A percentile compares a stretch with the other conserved stretches of the same genome.
Evolutionary conservation across 371 early-diverging fungal species (phyloP).

Genomic region (Mortierella sp.): DNA sequence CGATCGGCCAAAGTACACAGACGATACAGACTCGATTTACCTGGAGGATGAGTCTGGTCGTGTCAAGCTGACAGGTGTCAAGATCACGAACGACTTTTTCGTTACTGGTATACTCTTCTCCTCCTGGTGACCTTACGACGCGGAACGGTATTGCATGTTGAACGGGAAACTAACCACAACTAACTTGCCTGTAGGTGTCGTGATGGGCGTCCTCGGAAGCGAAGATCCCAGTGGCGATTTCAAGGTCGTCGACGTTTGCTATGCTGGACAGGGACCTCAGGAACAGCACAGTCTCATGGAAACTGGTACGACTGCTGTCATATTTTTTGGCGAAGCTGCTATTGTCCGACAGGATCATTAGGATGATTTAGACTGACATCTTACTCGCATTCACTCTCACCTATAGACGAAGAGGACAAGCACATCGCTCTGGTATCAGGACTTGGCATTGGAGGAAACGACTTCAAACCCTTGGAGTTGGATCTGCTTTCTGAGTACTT

Average conservation of each 20-base stretch:
- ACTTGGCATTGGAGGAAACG: slow-evolving; percentile 71
- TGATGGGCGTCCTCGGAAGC: slow-evolving; percentile 84
- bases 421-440: slow-evolving; percentile 90
- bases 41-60: slow-evolving; percentile 96
- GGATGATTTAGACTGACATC: neutral
- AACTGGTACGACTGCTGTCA: slow-evolving; percentile 35
- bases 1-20: slow-evolving; percentile 74
- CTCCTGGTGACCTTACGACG: neutral
- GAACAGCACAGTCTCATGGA: slow-evolving; percentile 51
- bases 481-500: slow-evolving; percentile 86
- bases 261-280: slow-evolving; percentile 77
- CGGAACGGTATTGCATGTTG: neutral
- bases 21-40: slow-evolving; percentile 71
- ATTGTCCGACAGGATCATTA: neutral
- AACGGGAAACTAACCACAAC: neutral
- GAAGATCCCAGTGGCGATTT: slow-evolving; percentile 82
- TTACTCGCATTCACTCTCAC: neutral
- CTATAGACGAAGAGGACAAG: slow-evolving; percentile 59
- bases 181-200: slow-evolving; percentile 65
- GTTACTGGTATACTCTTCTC: slow-evolving; percentile 68
- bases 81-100: slow-evolving; percentile 63
- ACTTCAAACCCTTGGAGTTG: slow-evolving; percentile 63
- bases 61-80: slow-evolving; percentile 71
- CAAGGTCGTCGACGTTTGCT: slow-evolving; percentile 87
- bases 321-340: neutral